Evolutionary conservation across 257 asterid genomes (phyloP).

Genomic region (Jasminum sambac): DNA sequence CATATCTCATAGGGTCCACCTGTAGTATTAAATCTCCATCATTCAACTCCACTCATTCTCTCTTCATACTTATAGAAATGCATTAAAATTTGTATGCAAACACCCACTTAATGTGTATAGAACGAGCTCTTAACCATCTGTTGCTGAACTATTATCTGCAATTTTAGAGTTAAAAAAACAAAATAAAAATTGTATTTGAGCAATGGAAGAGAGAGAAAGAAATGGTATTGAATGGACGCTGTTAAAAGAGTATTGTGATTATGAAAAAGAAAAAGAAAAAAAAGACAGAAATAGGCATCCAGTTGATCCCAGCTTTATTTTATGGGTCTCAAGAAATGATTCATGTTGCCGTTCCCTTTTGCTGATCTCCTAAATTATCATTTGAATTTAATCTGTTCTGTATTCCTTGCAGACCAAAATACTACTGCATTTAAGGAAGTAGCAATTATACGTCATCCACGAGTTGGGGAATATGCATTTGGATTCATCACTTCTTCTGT

Average conservation of each 20-base stretch:
- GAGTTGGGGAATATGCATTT: conserved; percentile 93
- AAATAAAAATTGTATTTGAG: background rate
- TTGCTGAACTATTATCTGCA: background rate
- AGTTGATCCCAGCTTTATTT: conserved; percentile 10
- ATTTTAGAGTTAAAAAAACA: background rate
- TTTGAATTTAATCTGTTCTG: conserved; percentile 23
- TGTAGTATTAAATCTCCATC: no score
- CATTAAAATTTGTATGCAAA: no score
- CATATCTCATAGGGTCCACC: no score
- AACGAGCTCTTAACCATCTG: background rate
- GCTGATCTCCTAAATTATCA: background rate
- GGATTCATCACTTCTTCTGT: conserved; percentile 93
- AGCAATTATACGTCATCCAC: conserved; percentile 85
- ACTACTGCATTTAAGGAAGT: conserved; percentile 92
- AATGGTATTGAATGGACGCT: background rate
- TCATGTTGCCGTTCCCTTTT: background rate
- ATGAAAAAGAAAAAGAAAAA: background rate
- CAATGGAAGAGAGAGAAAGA: no score
- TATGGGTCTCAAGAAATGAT: conserved; percentile 11
- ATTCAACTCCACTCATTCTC: no score
- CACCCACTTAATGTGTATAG: no score
- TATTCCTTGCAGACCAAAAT: conserved; percentile 61
- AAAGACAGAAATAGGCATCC: no score
- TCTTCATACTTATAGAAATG: no score
- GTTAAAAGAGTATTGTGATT: background rate